Evolutionary conservation across 441 rosid genomes (phyloP).

Genomic region (Kokia cookei): DNA sequence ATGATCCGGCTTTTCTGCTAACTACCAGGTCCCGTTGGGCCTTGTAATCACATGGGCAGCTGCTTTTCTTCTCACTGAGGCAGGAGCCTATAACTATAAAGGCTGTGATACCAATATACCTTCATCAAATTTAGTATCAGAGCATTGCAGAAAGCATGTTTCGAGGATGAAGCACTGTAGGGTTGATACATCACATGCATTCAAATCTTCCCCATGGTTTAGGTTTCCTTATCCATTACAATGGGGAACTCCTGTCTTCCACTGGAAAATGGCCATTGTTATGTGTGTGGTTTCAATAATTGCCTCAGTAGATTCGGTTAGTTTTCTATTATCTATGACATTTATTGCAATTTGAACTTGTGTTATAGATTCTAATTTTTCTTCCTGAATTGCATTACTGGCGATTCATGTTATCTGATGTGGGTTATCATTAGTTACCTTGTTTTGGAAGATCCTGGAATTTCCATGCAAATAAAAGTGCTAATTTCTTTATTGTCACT

Average conservation of each 20-base stretch:
- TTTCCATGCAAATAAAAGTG: neutral
- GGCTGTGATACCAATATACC: conserved; percentile 82
- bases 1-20: conserved; percentile 5
- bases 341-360: conserved; percentile 2
- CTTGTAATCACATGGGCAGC: conserved; percentile 87
- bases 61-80: conserved; percentile 82
- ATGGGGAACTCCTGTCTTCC: conserved; percentile 94
- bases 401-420: neutral
- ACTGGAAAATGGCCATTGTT: conserved; percentile 84
- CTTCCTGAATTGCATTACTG: neutral
- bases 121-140: conserved; percentile 69
- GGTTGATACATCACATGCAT: conserved; percentile 81
- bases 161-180: conserved; percentile 80
- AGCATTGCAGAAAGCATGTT: conserved; percentile 78
- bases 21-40: conserved; percentile 82
- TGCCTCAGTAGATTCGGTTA: conserved; percentile 87
- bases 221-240: conserved; percentile 96
- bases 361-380: neutral
- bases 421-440: neutral
- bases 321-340: conserved; percentile 19
- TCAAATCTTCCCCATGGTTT: conserved; percentile 86
- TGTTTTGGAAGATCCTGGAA: neutral
- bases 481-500: neutral
- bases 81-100: conserved; percentile 74
- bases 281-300: conserved; percentile 86